Evolutionary conservation across 495 filamentous ascomycete genomes (phyloP).

Genomic region (Hyaloscypha hepaticicola): DNA sequence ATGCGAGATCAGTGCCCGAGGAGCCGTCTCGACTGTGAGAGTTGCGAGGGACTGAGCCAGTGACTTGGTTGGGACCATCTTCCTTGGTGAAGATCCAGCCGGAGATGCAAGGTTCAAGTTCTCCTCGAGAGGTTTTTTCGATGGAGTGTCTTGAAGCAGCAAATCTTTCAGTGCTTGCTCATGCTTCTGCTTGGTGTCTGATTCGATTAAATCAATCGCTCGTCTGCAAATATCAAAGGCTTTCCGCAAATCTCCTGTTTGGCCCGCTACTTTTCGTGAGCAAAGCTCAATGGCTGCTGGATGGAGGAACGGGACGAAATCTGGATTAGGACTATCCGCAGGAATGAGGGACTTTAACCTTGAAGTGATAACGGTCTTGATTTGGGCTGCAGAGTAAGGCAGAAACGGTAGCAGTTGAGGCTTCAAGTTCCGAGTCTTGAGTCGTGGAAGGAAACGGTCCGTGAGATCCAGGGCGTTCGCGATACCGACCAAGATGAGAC

Average conservation of each 20-base stretch:
- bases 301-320: conserved; percentile 83
- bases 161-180: conserved; percentile 50
- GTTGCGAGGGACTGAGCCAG: conserved; percentile 50
- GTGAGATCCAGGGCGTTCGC: conserved; percentile 96
- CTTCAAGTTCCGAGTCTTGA: conserved; percentile 89
- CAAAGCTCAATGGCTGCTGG: conserved; percentile 91
- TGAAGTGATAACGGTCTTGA: conserved; percentile 79
- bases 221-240: conserved; percentile 92
- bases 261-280: conserved; percentile 87
- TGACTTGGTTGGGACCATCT: conserved; percentile 32
- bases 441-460: conserved; percentile 87
- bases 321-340: conserved; percentile 43
- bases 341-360: conserved; percentile 73
- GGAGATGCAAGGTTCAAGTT: conserved; percentile 70
- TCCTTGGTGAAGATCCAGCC: conserved; percentile 20
- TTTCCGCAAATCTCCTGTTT: conserved; percentile 91
- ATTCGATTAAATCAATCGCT: conserved; percentile 85
- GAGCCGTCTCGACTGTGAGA: conserved; percentile 73
- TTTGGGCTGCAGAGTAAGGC: conserved; percentile 88
- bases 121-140: conserved; percentile 60
- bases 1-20: conserved; percentile 84
- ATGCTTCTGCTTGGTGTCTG: conserved; percentile 69
- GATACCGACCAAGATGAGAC: conserved; percentile 83
- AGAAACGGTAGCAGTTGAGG: conserved; percentile 88
- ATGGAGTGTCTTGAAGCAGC: conserved; percentile 48